Percentiles rank a stretch among this genome's conserved stretches.
Evolutionary conservation across 345 rosid genomes (phyloP).

Genomic region (Pugionium dolabratum): DNA sequence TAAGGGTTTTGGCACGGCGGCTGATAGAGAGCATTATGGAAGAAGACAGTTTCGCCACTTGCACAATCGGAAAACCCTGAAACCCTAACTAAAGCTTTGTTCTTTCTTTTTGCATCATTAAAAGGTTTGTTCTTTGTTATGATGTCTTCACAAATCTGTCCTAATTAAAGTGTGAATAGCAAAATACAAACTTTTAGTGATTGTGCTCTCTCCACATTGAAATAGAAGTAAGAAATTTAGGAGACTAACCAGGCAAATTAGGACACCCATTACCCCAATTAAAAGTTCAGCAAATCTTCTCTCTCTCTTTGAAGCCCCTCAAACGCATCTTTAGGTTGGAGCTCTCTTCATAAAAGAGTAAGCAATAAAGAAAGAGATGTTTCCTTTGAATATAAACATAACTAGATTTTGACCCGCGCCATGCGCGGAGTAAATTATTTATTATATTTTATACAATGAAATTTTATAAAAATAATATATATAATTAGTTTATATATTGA

Average conservation of each 20-base stretch:
- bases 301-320: constrained; percentile 49
- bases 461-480: no score
- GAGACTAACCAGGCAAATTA: constrained; percentile 52
- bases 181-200: constrained; percentile 13
- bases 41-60: neutral
- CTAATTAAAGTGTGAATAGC: neutral
- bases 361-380: no score
- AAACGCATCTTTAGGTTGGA: constrained; percentile 36
- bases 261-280: constrained; percentile 56
- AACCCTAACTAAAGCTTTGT: neutral
- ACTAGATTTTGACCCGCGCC: no score
- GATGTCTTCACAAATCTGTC: constrained; percentile 1
- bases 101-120: no score
- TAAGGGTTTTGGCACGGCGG: constrained; percentile 42
- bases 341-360: constrained; percentile 35
- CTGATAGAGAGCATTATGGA: constrained; percentile 44
- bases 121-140: neutral
- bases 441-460: no score
- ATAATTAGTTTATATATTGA: no score
- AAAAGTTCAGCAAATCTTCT: constrained; percentile 52
- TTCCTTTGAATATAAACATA: no score
- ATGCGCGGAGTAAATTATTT: no score
- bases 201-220: constrained; percentile 23
- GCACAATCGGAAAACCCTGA: neutral
- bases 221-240: constrained; percentile 45